A percentile compares a stretch with the other conserved stretches of the same genome.
Evolutionary conservation across 2,329 filamentous ascomycete genomes (phyloP).

Genomic region (Bisporella sp.): DNA sequence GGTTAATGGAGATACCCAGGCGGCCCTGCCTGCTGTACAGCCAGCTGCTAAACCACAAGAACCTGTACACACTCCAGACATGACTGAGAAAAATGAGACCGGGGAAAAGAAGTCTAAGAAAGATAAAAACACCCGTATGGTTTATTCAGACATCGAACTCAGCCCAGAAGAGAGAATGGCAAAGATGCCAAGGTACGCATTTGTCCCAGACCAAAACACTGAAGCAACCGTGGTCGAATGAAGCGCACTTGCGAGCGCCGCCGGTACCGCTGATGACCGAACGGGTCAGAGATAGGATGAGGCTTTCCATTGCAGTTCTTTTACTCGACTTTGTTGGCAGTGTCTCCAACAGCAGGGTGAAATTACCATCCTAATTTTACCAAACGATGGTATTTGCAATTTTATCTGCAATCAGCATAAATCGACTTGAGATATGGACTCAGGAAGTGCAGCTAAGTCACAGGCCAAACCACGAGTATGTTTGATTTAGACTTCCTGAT

Average conservation of each 20-base stretch:
- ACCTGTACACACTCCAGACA: slow-evolving; percentile 32
- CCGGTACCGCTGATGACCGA: neutral
- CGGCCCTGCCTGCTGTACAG: neutral
- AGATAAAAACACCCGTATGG: slow-evolving; percentile 60
- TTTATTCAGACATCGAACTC: slow-evolving; percentile 73
- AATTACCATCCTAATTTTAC: too few relatives aligned
- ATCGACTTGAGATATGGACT: slow-evolving; percentile 1
- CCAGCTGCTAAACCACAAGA: neutral
- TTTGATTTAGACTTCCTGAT: too few relatives aligned
- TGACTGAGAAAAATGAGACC: slow-evolving; percentile 29
- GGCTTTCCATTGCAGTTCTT: too few relatives aligned
- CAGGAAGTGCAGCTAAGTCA: slow-evolving; percentile 23
- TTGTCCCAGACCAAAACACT: slow-evolving; percentile 38
- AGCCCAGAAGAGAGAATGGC: slow-evolving; percentile 92
- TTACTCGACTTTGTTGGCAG: too few relatives aligned
- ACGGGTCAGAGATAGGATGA: too few relatives aligned
- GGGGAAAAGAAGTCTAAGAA: slow-evolving; percentile 62
- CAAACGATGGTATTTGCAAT: too few relatives aligned
- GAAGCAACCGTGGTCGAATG: slow-evolving; percentile 24
- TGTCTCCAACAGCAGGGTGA: too few relatives aligned
- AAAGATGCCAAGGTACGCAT: slow-evolving; percentile 67
- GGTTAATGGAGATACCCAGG: slow-evolving; percentile 28
- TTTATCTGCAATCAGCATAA: too few relatives aligned
- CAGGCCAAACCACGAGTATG: neutral
- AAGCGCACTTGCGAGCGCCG: slow-evolving; percentile 16